Conservation (phyloP, 352 stramenopile genomes). For the Salisapilia sapeloensis region DNA sequence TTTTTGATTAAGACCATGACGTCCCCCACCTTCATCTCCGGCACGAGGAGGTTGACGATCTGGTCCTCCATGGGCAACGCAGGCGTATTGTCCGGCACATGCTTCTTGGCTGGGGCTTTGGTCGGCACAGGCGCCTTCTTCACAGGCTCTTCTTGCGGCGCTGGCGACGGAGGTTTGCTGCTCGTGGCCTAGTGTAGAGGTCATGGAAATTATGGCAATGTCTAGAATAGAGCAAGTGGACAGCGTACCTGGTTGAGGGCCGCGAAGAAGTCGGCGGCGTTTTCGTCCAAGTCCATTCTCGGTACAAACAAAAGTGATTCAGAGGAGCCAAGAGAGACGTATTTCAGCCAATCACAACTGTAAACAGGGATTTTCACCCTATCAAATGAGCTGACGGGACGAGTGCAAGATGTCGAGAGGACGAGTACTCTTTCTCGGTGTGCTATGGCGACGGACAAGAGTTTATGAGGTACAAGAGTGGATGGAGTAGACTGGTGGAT, state of each 20-base stretch:
- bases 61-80: slow-evolving; percentile 71
- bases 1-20: slow-evolving; percentile 82
- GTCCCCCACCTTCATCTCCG: slow-evolving; percentile 74
- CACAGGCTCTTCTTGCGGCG: slow-evolving; percentile 14
- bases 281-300: slow-evolving; percentile 54
- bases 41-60: slow-evolving; percentile 75
- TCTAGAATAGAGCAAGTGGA: no score
- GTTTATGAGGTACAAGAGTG: no score
- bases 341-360: no score
- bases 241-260: no score
- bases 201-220: slow-evolving; percentile 38
- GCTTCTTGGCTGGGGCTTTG: slow-evolving; percentile 15
- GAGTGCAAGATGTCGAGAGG: no score
- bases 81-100: slow-evolving; percentile 17
- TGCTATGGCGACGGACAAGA: no score
- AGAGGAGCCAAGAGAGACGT: no score
- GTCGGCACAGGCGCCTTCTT: slow-evolving; percentile 20
- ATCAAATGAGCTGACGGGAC: no score
- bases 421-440: no score
- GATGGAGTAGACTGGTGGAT: no score
- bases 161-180: slow-evolving; percentile 4
- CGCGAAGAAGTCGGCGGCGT: slow-evolving; percentile 70
- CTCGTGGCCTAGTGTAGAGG: slow-evolving; percentile 16
- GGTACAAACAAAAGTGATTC: no score
- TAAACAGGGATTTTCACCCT: no score